Conservation (phyloP, 768 basidiomycete species). For the Suillus subalutaceus region DNA sequence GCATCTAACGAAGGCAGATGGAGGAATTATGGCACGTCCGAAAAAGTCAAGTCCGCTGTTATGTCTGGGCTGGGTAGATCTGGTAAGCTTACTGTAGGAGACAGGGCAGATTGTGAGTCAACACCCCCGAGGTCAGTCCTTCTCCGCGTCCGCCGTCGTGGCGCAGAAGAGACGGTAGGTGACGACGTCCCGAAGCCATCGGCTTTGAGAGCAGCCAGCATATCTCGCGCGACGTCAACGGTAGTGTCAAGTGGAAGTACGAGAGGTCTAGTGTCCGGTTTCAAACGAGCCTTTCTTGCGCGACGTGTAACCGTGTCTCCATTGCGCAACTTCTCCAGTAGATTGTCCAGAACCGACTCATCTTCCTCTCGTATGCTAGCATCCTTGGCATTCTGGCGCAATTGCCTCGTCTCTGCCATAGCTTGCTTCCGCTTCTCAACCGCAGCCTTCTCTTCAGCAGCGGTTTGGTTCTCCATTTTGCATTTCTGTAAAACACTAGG, state of each 20-base stretch:
- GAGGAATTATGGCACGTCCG: conserved; percentile 30
- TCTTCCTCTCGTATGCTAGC: conserved; percentile 54
- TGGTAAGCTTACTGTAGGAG: conserved; percentile 26
- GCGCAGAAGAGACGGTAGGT: conserved; percentile 40
- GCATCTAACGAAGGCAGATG: conserved; percentile 25
- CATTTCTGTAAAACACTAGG: conserved; percentile 67
- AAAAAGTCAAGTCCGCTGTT: conserved; percentile 27
- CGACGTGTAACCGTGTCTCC: conserved; percentile 67
- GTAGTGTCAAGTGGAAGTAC: conserved; percentile 19
- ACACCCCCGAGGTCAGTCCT: conserved; percentile 38
- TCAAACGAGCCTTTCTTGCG: conserved; percentile 51
- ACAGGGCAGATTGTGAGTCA: conserved; percentile 32
- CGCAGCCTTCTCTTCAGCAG: conserved; percentile 70
- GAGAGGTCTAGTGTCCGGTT: conserved; percentile 35
- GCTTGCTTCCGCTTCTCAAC: conserved; percentile 70
- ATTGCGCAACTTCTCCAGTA: conserved; percentile 71
- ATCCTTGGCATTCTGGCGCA: conserved; percentile 52
- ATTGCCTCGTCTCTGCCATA: conserved; percentile 62
- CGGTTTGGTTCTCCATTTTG: conserved; percentile 74
- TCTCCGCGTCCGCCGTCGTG: conserved; percentile 31
- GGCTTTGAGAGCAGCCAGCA: conserved; percentile 75
- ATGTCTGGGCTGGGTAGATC: conserved; percentile 34
- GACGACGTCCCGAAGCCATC: conserved; percentile 63
- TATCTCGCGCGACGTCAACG: conserved; percentile 68
- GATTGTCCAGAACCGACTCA: conserved; percentile 59